Conservation (phyloP, 331 rosid species). For the Quercus tomentella region DNA sequence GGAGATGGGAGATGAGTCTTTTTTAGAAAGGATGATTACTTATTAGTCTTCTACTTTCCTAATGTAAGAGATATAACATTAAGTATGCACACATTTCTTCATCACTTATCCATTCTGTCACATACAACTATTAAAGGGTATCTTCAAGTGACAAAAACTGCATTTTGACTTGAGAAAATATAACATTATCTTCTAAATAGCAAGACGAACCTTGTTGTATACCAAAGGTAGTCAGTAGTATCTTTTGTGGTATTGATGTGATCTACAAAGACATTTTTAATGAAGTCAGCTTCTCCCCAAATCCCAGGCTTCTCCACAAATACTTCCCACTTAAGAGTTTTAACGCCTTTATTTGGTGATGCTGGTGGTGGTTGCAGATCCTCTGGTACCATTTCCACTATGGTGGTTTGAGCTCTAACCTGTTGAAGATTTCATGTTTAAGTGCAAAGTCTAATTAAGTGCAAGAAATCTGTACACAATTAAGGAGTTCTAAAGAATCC, state of each 20-base stretch:
- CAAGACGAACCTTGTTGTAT: conserved; percentile 76
- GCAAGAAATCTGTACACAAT: conserved; percentile 4
- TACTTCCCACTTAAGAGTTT: conserved; percentile 61
- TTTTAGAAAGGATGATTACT: too few relatives aligned
- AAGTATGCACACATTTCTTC: background rate
- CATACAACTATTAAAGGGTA: background rate
- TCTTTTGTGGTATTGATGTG: conserved; percentile 94
- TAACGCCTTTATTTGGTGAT: conserved; percentile 33
- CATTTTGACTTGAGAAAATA: background rate
- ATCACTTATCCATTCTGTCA: background rate
- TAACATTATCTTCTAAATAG: background rate
- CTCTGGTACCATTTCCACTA: conserved; percentile 71
- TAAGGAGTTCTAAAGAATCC: background rate
- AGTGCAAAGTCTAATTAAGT: background rate
- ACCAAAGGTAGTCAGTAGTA: conserved; percentile 91
- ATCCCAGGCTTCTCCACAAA: conserved; percentile 75
- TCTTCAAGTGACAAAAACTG: background rate
- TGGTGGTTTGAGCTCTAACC: conserved; percentile 60
- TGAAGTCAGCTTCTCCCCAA: conserved; percentile 77
- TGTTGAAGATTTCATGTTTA: conserved; percentile 39
- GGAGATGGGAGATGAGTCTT: too few relatives aligned
- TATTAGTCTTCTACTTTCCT: too few relatives aligned
- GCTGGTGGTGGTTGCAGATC: conserved; percentile 42
- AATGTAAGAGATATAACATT: background rate
- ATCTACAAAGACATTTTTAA: conserved; percentile 74